Conservation (phyloP, 768 basidiomycete genomes). For the Cystobasidium ongulense region DNA sequence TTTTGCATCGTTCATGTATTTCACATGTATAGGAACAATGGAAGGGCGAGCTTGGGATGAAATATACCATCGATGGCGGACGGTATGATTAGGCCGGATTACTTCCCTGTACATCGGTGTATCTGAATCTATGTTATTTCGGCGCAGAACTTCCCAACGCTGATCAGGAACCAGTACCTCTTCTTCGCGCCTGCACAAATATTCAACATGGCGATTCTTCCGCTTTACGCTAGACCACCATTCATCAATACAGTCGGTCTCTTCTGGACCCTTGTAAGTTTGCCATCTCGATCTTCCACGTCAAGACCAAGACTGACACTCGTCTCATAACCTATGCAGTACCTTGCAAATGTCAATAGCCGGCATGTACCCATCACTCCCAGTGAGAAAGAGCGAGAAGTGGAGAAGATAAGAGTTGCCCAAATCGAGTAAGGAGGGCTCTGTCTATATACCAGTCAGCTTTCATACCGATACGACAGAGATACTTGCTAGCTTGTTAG, state of each 20-base stretch:
- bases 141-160: constrained; percentile 10
- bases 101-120: constrained; percentile 23
- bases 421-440: neutral
- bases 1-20: constrained; percentile 9
- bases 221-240: constrained; percentile 39
- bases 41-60: constrained; percentile 29
- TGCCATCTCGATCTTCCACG: neutral
- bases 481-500: too few relatives aligned
- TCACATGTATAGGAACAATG: constrained; percentile 27
- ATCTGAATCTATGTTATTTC: neutral
- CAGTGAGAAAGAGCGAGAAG: neutral
- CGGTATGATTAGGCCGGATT: constrained; percentile 28
- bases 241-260: constrained; percentile 38
- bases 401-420: neutral
- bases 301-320: neutral
- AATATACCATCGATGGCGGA: constrained; percentile 38
- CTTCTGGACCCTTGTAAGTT: constrained; percentile 16
- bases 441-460: too few relatives aligned
- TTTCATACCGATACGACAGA: too few relatives aligned
- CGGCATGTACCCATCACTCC: constrained; percentile 1
- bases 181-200: constrained; percentile 34
- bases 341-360: constrained; percentile 11
- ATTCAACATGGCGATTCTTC: constrained; percentile 35
- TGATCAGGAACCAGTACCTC: constrained; percentile 23
- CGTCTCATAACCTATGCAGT: neutral